These are phyloP conservation scores for Myxozyma udenii DNA, from an alignment of 805 yeast genomes.

Conservation along the genomic window DNA sequence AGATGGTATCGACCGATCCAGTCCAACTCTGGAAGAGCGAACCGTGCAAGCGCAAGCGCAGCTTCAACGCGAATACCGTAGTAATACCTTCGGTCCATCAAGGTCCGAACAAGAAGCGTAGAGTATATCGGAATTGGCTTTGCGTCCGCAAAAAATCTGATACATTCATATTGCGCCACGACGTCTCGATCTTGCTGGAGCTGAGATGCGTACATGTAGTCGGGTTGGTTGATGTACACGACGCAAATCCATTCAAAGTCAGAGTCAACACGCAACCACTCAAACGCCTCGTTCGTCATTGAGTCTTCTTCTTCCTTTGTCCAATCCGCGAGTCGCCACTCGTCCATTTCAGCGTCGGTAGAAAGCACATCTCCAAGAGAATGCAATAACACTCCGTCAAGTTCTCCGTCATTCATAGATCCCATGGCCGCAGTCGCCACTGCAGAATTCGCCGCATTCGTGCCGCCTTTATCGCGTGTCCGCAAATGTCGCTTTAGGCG, in stretches of 20 bases:
- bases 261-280: constrained; percentile 97
- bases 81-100: constrained; percentile 79
- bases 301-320: constrained; percentile 64
- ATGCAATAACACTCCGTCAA: constrained; percentile 44
- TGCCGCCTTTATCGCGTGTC: constrained; percentile 41
- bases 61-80: constrained; percentile 89
- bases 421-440: constrained; percentile 22
- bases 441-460: constrained; percentile 12
- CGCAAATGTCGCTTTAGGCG: constrained; percentile 62
- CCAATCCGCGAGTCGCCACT: constrained; percentile 76
- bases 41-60: constrained; percentile 68
- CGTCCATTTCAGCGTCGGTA: constrained; percentile 54
- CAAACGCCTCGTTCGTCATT: constrained; percentile 81
- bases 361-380: constrained; percentile 77
- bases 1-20: constrained; percentile 73
- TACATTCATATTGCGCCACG: constrained; percentile 88
- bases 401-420: constrained; percentile 15
- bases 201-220: constrained; percentile 91
- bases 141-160: constrained; percentile 63
- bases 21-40: constrained; percentile 58
- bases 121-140: constrained; percentile 66
- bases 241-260: constrained; percentile 96
- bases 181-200: constrained; percentile 92
- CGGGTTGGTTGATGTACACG: constrained; percentile 80
- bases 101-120: constrained; percentile 70